Base-by-base conservation (phyloP, 2,329 filamentous ascomycete genomes). In the Paraconiothyrium sp. region DNA sequence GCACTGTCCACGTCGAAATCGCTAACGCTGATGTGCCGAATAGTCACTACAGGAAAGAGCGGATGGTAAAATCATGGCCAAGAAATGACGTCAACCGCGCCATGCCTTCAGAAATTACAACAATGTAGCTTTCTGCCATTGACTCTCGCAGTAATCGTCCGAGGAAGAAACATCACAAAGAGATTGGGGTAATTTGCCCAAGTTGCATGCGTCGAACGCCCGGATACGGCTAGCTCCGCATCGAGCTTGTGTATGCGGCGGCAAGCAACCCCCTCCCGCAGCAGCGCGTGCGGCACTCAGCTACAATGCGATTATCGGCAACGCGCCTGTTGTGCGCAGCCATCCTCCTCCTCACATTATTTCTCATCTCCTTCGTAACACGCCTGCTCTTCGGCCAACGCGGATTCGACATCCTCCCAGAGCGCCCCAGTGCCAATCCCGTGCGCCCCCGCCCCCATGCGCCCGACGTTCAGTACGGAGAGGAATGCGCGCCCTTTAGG, bases 291-390 rank as follows among this genome's bases (percentile, higher is more conserved):
- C 24, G 37, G 51, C 51, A 27, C 35, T 24, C 52, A 44, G 27
- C 39, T 34, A 55, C 48, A 27, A 55, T 77, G 72, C 74, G 75
- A 69, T 71, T 77, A 66, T 74, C 73, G 70, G 72, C 71, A 61
- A 66, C 71, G 71, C 75, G 75, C 67, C 67, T 76, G 61, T 50
- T 76, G 66, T 72, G 72, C 68, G 70, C 70, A 47, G 70, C 69
- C 47, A 60, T 71, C 50, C 63, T 72, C 41, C 59, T 73, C 24
- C 67, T 61, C 58, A 48, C 64, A 51, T 63, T 76, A 52, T 63
- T 73, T 50, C 44, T 74, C 50, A 50, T 60, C 27, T 70, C 68
- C 16, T 63, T 67, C 22, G 56, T 73, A n/a, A 66, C 68, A 6
- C 64, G 65, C 14, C 59, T 71, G n/a, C 66, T 72, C 54, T 71